Evolutionary conservation across 176 grass and related monocot species (phyloP).

Genomic region (Cocos nucifera): DNA sequence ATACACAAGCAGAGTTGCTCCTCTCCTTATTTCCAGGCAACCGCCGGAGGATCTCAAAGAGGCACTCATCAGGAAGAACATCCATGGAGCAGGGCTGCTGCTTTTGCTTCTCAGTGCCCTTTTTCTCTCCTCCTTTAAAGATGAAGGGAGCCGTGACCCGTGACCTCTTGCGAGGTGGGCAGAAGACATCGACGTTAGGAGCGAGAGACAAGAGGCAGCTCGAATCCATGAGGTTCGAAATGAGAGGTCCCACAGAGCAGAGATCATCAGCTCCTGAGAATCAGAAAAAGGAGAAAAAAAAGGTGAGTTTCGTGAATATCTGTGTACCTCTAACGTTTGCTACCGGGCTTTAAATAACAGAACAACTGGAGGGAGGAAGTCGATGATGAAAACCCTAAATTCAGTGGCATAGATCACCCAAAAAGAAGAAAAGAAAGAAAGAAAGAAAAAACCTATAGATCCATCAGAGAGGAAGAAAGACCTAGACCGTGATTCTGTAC

Average conservation of each 20-base stretch:
- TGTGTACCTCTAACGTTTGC: not conserved
- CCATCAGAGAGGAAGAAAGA: too few species aligned
- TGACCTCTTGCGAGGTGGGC: constrained; percentile 49
- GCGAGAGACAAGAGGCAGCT: constrained; percentile 30
- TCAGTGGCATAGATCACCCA: too few species aligned
- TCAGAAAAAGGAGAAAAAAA: constrained; percentile 1
- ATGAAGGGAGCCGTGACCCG: constrained; percentile 51
- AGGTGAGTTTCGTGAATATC: not conserved
- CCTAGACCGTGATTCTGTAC: too few species aligned
- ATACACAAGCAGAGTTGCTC: constrained; percentile 60
- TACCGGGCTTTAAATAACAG: constrained; percentile 4
- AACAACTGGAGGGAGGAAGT: too few species aligned
- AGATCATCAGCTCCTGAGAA: constrained; percentile 24
- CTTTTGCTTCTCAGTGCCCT: constrained; percentile 25
- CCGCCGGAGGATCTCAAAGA: constrained; percentile 84
- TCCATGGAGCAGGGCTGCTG: constrained; percentile 47
- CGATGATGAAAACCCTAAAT: too few species aligned
- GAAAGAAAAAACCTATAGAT: too few species aligned
- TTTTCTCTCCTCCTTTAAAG: constrained; percentile 22
- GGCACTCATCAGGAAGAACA: constrained; percentile 73
- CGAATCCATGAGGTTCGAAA: constrained; percentile 26
- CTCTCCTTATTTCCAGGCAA: constrained; percentile 49
- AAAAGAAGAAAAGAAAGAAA: too few species aligned
- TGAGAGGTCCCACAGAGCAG: constrained; percentile 19
- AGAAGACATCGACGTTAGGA: constrained; percentile 28